phyloP scores from a whole-genome alignment of 164 flowering plant genomes.

The Tinospora cordifolia region DNA sequence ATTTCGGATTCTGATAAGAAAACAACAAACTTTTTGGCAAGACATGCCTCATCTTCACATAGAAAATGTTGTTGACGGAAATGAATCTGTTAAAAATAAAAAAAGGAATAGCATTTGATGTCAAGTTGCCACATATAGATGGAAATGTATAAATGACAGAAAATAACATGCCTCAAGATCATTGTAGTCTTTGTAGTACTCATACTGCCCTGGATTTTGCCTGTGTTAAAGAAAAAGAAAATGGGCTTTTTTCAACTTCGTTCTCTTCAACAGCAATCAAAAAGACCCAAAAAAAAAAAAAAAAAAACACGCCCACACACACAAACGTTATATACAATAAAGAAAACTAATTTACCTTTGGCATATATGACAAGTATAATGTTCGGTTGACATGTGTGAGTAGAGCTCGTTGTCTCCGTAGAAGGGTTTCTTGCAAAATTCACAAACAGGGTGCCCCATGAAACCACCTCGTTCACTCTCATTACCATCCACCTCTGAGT shows the following conservation, averaged over 20 bases:
- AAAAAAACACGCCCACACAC: too few species aligned
- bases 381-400: conserved; percentile 85
- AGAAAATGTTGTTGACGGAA: conserved; percentile 77
- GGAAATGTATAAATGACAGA: neutral
- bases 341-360: conserved; percentile 50
- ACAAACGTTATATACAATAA: neutral
- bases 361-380: conserved; percentile 87
- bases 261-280: neutral
- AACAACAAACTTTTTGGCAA: conserved; percentile 77
- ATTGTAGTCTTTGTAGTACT: conserved; percentile 80
- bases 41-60: conserved; percentile 89
- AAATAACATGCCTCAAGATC: conserved; percentile 65
- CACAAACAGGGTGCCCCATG: conserved; percentile 83
- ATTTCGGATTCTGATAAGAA: conserved; percentile 77
- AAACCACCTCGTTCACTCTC: conserved; percentile 96
- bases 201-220: conserved; percentile 86
- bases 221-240: conserved; percentile 34
- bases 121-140: neutral
- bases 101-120: neutral
- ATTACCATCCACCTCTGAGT: conserved; percentile 90
- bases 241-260: neutral
- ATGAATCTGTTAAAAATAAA: conserved; percentile 60
- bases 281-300: neutral
- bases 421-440: conserved; percentile 70
- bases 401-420: conserved; percentile 96